Conservation (phyloP, 176 grass and related monocot species). For the Panicum miliaceum region DNA sequence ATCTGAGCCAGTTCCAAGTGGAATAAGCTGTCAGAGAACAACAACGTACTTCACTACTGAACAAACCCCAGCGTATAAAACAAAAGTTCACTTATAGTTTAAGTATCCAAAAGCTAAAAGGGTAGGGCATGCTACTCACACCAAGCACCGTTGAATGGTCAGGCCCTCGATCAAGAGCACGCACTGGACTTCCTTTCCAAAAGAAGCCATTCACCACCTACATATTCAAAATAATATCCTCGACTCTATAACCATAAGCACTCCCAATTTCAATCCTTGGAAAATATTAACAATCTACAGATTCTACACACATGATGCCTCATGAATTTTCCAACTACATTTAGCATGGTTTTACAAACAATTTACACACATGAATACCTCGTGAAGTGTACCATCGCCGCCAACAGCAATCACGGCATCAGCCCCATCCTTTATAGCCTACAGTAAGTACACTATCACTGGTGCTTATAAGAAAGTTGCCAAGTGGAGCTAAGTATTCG, state of each 20-base stretch:
- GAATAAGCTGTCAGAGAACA: conserved; percentile 77
- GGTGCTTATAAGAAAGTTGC: neutral
- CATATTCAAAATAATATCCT: conserved; percentile 29
- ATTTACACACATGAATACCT: conserved; percentile 49
- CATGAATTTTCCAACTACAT: conserved; percentile 51
- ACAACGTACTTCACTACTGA: conserved; percentile 24
- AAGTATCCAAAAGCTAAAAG: neutral
- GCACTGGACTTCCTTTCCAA: conserved; percentile 61
- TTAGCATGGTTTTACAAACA: neutral
- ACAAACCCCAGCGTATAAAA: conserved; percentile 19
- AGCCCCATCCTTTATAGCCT: conserved; percentile 88
- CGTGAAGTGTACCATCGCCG: conserved; percentile 96
- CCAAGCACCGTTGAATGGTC: conserved; percentile 72
- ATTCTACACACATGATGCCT: conserved; percentile 48
- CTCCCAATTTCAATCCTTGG: neutral
- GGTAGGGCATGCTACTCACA: conserved; percentile 49
- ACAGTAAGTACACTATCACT: conserved; percentile 6
- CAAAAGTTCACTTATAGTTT: conserved; percentile 26
- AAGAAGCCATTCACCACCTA: conserved; percentile 98
- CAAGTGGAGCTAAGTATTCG: neutral
- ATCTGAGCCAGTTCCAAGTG: conserved; percentile 96
- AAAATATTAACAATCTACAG: neutral
- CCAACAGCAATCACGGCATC: conserved; percentile 91
- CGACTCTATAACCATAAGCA: neutral
- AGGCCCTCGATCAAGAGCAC: conserved; percentile 53